These are phyloP conservation scores for Nelumbo lutea DNA, from an alignment of 164 flowering plant genomes.

Conservation along the genomic window DNA sequence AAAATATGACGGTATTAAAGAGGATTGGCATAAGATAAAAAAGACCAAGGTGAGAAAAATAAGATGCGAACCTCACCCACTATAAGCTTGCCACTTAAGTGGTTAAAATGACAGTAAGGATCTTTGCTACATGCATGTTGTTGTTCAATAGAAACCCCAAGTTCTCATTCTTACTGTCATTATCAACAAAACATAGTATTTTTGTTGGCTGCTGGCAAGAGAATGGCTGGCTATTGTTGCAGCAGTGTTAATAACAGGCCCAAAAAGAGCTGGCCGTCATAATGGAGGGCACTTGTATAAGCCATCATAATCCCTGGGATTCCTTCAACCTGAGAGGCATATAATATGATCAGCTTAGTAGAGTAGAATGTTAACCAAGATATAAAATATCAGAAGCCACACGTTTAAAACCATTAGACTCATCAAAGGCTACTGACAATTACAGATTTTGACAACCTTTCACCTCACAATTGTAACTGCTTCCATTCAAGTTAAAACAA, in stretches of 20 bases:
- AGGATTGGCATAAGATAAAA: no score
- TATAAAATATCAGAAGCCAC: not conserved
- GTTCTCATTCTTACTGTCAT: slow-evolving; percentile 44
- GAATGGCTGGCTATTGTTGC: slow-evolving; percentile 52
- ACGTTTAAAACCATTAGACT: not conserved
- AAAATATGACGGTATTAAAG: no score
- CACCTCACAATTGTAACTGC: slow-evolving; percentile 50
- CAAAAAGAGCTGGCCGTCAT: slow-evolving; percentile 70
- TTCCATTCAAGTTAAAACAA: slow-evolving; percentile 57
- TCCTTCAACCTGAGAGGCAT: slow-evolving; percentile 56
- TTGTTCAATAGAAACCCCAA: no score
- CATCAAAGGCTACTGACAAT: not conserved
- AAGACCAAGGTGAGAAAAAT: no score
- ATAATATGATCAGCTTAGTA: slow-evolving; percentile 3
- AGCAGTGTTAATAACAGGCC: slow-evolving; percentile 50
- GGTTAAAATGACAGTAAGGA: no score
- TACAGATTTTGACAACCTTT: slow-evolving; percentile 4
- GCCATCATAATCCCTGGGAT: slow-evolving; percentile 66
- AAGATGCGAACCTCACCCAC: no score
- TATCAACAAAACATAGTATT: slow-evolving; percentile 58
- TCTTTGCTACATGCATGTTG: no score
- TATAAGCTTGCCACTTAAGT: no score
- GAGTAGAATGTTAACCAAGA: not conserved
- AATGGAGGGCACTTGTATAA: slow-evolving; percentile 55
- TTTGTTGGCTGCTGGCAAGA: slow-evolving; percentile 38